Base-by-base conservation (phyloP, 345 rosid species). In the Hypericum androsaemum region DNA sequence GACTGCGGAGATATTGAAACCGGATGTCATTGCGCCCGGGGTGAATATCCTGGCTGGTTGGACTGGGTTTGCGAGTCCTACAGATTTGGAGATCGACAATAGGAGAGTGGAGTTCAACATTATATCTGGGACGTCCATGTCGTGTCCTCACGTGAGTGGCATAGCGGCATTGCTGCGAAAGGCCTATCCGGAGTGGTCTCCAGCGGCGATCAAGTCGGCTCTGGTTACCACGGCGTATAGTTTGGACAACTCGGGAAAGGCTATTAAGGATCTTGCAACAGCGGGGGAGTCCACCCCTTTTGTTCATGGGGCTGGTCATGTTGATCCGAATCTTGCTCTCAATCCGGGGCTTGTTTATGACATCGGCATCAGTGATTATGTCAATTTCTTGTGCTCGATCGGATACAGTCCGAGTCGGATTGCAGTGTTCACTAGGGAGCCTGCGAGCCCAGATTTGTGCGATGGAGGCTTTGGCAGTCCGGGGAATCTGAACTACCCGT, bases 301-400 rank as follows among this genome's bases (percentile, higher is more conserved):
- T 22, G 32, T 22, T 22, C 32, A 22, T 4, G 32, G 32, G 32
- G 32, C 32, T 22, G 32, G 32, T 22, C 32, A 22, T 22, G 32
- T 22, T 22, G 32, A 22, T 22, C 32, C 32, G 1, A 22, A 22
- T 22, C 32, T 1, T 1, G 32, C 32, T 22, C 32, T 22, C 32
- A 22, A 22, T 22, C 32, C 32, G 1, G 32, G 32, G 32, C 32
- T 22, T 22, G 32, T 22, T 22, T 22, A 22, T 22, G 32, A 22
- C 32, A 22, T 22, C 32, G 32, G 32, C 32, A 22, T 22, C 32
- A 22, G 32, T 22, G 32, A 22, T 22, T 22, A 22, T 4, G 32
- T 22, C 1, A 22, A 22, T 1, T 92, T 92, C 70, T 92, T 92
- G 45, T 92, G 96, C 53, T 69, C 95, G 10, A 75, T 78, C 22